Base-by-base conservation (phyloP, 306 rosid species). In the Medicago arabica region DNA sequence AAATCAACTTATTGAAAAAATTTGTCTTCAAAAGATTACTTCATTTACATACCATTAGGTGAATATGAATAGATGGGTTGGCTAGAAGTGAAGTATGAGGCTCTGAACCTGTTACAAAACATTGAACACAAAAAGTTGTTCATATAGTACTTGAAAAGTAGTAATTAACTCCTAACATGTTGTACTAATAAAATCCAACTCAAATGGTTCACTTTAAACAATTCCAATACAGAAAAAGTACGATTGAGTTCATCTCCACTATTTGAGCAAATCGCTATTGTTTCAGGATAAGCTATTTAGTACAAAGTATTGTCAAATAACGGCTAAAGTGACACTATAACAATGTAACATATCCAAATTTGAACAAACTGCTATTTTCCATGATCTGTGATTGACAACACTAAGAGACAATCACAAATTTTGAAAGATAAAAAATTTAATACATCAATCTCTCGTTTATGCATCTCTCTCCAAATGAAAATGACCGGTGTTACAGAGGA, bases 31-130 rank as follows among this genome's bases (percentile, higher is more conserved):
- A 31, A 74, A 71, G 46, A 9, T 63, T 72, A 16, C n/a, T 67
- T 63, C 38, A 63, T 11, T 54, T 3, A 21, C 79, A 3, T 84
- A 95, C 97, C 99, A 95, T 92, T 82, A 82, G 72, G 83, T 92
- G 67, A 80, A 95, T 79, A 82, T 89, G 89, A 80, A 95, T 90
- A 69, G 90, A 80, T 31, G 86, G 85, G 78, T 90, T 89, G 78
- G 86, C 83, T 67, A 90, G 83, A 75, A 95, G 83, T 65, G 91
- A 87, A 67, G 83, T 53, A 78, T 90, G 88, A 75, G 99, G 97
- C 76, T 87, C 93, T 36, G 97, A 95, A 83, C 99, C 99, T 95
- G 86, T 38, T 60, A 72, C 43, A 78, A 70, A 72, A 64, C 50
- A 63, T 53, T 39, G 43, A 75, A 68, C 9, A 55, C 67, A 64